Evolutionary conservation across 805 yeast genomes (phyloP), one percentile per base, ranked within the genome.

Genomic region (Candida dendrica): DNA sequence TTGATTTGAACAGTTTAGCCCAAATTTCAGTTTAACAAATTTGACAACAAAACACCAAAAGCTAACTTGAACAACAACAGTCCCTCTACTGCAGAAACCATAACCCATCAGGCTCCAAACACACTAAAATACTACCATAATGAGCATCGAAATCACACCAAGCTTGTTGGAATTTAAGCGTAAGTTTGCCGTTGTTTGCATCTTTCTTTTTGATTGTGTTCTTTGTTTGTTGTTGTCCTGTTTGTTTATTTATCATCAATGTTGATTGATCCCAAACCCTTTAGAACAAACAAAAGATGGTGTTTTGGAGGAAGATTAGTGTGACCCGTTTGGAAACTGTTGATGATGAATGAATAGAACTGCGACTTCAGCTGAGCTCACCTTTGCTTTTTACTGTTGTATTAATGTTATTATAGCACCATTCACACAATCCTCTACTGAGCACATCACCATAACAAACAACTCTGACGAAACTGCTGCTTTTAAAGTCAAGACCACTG

Each of bases 401-500:
- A 37, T 42, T 35, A 43, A 39, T 33, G 3, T 27, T 24, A 4
- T 11, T 34, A 14, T 51, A 83, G 95, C 90, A 46, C 88, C 95
- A 36, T 80, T 87, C 60, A 75, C 84, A 50, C 72, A 75, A 52
- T 79, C 84, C 51, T 75, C 82, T 35, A 82, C 93, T 15, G 83
- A 81, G 59, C 60, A 55, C 42, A 64, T 65, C 47, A 72, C 63
- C 34, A 63, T 72, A 48, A 61, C 70, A 34, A 84, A 84, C 61
- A 81, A 79, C 53, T 68, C 82, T 34, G 63, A 76, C 14, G 70
- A 71, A 42, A 67, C 79, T 27, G 71, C 81, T 36, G 96, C 96
- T 26, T 93, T 88, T 74, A 93, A 93, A 69, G 97, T 93, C 59
- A 93, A 91, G 69, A 91, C 98, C 37, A 93, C 98, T 6, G 97